phyloP scores from a whole-genome alignment of 345 rosid genomes.

The Garcia nutans region DNA sequence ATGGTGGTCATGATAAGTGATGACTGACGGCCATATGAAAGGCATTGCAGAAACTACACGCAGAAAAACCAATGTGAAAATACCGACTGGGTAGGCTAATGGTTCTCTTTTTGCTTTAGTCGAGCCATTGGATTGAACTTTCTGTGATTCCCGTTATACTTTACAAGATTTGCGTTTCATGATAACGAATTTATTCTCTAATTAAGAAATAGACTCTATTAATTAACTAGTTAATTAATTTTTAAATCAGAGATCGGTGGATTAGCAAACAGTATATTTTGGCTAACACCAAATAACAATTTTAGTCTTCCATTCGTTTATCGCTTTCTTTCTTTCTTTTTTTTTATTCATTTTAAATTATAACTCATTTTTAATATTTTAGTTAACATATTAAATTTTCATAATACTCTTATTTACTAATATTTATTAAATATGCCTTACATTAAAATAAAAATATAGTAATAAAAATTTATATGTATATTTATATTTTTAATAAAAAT shows the following conservation, averaged over 20 bases:
- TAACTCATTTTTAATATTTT: too few relatives aligned
- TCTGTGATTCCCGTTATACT: slow-evolving; percentile 22
- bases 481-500: too few relatives aligned
- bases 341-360: too few relatives aligned
- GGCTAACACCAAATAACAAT: too few relatives aligned
- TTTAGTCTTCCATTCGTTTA: too few relatives aligned
- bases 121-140: neutral
- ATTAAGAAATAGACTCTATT: neutral
- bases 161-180: neutral
- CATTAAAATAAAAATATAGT: too few relatives aligned
- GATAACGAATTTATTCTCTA: slow-evolving; percentile 10
- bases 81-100: neutral
- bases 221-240: too few relatives aligned
- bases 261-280: neutral
- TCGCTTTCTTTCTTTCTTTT: too few relatives aligned
- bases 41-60: neutral
- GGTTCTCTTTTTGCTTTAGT: neutral
- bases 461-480: too few relatives aligned
- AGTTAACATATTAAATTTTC: too few relatives aligned
- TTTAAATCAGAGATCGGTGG: neutral
- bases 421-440: too few relatives aligned
- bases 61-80: slow-evolving; percentile 8
- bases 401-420: too few relatives aligned
- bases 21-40: neutral
- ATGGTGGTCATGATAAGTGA: neutral